phyloP scores from a whole-genome alignment of 1,139 yeast genomes.

The Protomyces arabidopsidicola region DNA sequence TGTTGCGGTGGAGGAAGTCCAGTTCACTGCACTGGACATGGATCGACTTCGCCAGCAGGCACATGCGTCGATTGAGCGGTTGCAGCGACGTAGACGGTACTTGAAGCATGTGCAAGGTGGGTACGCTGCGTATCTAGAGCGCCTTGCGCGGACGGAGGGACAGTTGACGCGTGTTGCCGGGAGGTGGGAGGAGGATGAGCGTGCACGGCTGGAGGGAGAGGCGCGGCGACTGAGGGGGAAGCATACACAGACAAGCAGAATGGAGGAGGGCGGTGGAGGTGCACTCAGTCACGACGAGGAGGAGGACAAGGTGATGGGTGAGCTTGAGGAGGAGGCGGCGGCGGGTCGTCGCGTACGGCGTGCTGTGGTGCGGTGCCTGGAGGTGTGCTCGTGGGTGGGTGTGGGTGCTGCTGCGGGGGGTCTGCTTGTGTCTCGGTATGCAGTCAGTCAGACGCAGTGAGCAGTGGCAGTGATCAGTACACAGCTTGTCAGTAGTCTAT shows the following conservation, averaged over 20 bases:
- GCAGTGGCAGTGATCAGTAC: no score
- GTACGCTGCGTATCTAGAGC: background rate
- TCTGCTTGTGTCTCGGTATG: background rate
- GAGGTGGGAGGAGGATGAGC: background rate
- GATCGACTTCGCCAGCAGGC: background rate
- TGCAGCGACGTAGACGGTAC: background rate
- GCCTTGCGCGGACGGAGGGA: background rate
- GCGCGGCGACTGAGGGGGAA: background rate
- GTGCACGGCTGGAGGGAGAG: background rate
- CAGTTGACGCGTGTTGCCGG: background rate
- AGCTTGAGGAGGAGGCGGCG: background rate
- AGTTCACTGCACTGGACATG: background rate
- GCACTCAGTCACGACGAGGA: background rate
- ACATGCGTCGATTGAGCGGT: background rate
- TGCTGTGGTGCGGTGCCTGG: background rate
- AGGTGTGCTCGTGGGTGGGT: background rate
- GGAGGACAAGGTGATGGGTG: background rate
- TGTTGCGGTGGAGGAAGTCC: background rate
- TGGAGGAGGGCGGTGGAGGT: background rate
- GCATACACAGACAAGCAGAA: background rate
- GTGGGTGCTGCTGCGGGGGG: background rate
- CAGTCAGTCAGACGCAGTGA: no score
- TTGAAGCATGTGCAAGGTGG: background rate
- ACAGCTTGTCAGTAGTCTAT: no score
- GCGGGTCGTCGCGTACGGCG: background rate